Conservation (phyloP, 129 eudicot genomes). For the Artemisia tridentata region DNA sequence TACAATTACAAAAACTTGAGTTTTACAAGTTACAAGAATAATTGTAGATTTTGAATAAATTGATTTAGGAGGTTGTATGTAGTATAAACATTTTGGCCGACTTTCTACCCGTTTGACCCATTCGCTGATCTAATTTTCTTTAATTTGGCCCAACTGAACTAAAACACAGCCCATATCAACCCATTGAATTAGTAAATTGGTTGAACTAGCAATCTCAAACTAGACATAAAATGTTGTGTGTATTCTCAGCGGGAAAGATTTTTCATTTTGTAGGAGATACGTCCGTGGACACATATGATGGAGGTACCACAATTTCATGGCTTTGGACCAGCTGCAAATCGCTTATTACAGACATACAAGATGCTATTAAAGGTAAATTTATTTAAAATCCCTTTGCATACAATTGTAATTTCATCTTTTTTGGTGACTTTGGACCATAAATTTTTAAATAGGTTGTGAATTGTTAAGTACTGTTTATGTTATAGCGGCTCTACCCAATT, state of each 20-base stretch:
- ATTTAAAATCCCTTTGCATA: slow-evolving; percentile 2
- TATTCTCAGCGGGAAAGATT: neutral
- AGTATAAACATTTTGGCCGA: too few species aligned
- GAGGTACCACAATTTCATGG: slow-evolving; percentile 99
- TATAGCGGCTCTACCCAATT: too few species aligned
- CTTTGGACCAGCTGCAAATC: slow-evolving; percentile 96
- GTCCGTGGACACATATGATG: slow-evolving; percentile 99
- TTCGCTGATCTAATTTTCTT: too few species aligned
- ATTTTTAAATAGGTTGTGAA: neutral
- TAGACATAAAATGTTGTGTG: neutral
- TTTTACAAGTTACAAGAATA: too few species aligned
- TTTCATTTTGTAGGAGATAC: slow-evolving; percentile 60
- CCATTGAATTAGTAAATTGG: too few species aligned
- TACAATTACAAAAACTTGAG: too few species aligned
- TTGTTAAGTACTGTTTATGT: too few species aligned
- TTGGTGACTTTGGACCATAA: slow-evolving; percentile 6
- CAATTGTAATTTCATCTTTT: neutral
- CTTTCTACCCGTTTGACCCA: too few species aligned
- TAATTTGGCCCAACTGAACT: neutral
- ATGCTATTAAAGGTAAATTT: slow-evolving; percentile 85
- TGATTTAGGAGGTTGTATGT: too few species aligned
- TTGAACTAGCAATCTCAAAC: too few species aligned
- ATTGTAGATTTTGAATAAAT: too few species aligned
- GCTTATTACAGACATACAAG: slow-evolving; percentile 88
- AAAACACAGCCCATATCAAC: too few species aligned